These are phyloP conservation scores for Echria macrotheca DNA, from an alignment of 495 filamentous ascomycete genomes.

Conservation along the genomic window DNA sequence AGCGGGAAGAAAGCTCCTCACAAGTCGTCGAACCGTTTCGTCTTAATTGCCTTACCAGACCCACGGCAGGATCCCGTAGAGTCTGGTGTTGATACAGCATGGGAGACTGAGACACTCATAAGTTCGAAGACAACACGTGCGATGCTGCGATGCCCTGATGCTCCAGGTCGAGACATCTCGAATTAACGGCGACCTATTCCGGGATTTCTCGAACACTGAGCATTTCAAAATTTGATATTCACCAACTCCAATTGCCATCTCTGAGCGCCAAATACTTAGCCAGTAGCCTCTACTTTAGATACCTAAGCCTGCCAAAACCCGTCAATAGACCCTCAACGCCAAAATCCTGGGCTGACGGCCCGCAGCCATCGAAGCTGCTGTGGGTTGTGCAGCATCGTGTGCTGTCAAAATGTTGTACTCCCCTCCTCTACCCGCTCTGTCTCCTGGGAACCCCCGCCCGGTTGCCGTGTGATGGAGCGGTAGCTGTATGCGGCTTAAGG, in stretches of 20 bases:
- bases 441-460: neutral
- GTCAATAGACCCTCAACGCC: too few relatives aligned
- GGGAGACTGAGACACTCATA: conserved; percentile 18
- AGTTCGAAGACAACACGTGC: conserved; percentile 23
- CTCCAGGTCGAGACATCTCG: conserved; percentile 19
- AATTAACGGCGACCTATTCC: neutral
- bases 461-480: conserved; percentile 11
- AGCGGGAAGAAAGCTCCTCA: neutral
- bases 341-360: too few relatives aligned
- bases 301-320: too few relatives aligned
- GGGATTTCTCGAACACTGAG: conserved; percentile 5
- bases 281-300: too few relatives aligned
- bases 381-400: conserved; percentile 15
- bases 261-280: neutral
- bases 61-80: too few relatives aligned
- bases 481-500: conserved; percentile 1
- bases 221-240: neutral
- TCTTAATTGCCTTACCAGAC: too few relatives aligned
- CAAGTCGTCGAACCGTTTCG: conserved; percentile 12
- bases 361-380: too few relatives aligned
- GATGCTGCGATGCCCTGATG: conserved; percentile 12
- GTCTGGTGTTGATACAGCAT: too few relatives aligned
- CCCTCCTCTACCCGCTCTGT: conserved; percentile 8
- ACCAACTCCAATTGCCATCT: neutral
- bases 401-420: conserved; percentile 29